Conservation (phyloP, 352 stramenopile species). For the Pythium biforme region DNA sequence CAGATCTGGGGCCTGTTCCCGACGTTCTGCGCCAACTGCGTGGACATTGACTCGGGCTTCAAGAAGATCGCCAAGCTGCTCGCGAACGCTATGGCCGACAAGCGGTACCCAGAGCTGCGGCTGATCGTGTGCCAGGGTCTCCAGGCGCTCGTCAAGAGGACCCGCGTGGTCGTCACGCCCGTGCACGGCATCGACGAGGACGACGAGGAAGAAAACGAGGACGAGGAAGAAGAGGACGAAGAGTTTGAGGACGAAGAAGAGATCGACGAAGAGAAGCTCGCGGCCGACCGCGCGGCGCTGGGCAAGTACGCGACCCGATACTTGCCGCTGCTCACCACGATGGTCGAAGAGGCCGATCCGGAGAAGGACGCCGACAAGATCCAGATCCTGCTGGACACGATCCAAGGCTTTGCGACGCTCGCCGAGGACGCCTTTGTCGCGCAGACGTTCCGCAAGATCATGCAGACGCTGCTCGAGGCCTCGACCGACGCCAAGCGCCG, state of each 20-base stretch:
- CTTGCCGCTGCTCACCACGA: conserved; percentile 79
- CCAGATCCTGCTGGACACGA: conserved; percentile 73
- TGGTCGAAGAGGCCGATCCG: conserved; percentile 76
- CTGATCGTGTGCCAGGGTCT: conserved; percentile 85
- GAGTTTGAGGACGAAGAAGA: conserved; percentile 49
- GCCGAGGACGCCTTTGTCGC: conserved; percentile 63
- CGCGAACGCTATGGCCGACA: conserved; percentile 84
- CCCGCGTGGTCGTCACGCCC: conserved; percentile 42
- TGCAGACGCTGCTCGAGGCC: conserved; percentile 87
- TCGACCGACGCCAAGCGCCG: conserved; percentile 75
- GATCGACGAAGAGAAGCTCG: conserved; percentile 77
- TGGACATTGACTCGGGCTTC: conserved; percentile 78
- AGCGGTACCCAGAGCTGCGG: conserved; percentile 82
- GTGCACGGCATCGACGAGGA: conserved; percentile 42
- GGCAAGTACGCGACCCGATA: conserved; percentile 83
- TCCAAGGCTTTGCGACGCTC: conserved; percentile 79
- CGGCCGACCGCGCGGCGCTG: conserved; percentile 68
- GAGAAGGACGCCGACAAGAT: conserved; percentile 75
- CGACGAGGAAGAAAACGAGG: conserved; percentile 44
- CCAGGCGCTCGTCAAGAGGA: conserved; percentile 75
- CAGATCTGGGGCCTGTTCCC: conserved; percentile 85
- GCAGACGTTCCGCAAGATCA: conserved; percentile 85
- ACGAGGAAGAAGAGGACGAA: conserved; percentile 56
- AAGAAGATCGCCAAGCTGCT: conserved; percentile 87
- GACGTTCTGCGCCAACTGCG: conserved; percentile 65